phyloP scores from a whole-genome alignment of 1,284 basidiomycete genomes.

The Chalciporus piperatoides region DNA sequence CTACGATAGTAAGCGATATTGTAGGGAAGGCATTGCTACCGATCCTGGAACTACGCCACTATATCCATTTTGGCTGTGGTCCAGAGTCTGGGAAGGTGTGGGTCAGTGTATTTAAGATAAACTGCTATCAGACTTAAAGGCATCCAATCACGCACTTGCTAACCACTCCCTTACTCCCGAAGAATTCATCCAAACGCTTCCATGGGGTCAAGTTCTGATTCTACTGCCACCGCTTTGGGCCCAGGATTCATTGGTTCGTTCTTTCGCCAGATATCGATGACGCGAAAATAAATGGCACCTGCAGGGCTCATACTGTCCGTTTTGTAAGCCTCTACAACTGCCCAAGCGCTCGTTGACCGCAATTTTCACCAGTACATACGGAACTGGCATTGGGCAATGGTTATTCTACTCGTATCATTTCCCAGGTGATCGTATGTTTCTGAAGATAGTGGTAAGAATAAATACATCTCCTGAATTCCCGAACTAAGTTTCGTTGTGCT shows the following conservation, averaged over 20 bases:
- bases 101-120: too few relatives aligned
- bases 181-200: not conserved
- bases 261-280: not conserved
- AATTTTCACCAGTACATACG: constrained; percentile 2
- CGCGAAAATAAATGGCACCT: not conserved
- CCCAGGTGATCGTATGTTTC: constrained; percentile 1
- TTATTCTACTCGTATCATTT: constrained; percentile 9
- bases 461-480: not conserved
- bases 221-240: not conserved
- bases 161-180: not conserved
- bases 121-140: too few relatives aligned
- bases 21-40: too few relatives aligned
- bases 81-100: too few relatives aligned
- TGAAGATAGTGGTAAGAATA: constrained; percentile 5
- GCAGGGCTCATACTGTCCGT: constrained; percentile 1
- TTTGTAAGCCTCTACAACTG: not conserved
- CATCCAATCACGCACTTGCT: too few relatives aligned
- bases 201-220: not conserved
- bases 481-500: not conserved
- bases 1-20: too few relatives aligned
- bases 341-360: not conserved
- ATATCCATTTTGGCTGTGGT: too few relatives aligned
- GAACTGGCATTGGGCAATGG: constrained; percentile 8
- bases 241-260: constrained; percentile 11
- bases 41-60: too few relatives aligned